Base-by-base conservation (phyloP, 2,329 filamentous ascomycete genomes). In the Pseudofabraea citricarpa region DNA sequence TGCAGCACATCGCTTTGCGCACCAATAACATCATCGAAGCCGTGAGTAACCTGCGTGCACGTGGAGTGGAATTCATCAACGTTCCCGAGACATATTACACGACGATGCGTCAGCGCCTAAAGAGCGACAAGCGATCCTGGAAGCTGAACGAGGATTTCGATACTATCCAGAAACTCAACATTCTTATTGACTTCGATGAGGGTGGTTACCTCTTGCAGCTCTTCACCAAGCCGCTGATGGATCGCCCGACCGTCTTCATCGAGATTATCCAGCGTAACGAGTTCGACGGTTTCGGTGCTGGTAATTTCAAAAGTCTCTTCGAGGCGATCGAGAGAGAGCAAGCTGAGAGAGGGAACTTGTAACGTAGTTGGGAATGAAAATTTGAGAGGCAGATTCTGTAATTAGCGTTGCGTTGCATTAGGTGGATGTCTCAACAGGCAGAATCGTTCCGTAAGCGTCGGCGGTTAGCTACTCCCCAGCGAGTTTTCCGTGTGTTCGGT, bases 321-420 rank as follows among this genome's bases (percentile, higher is more conserved):
- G 90, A 96, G 73, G 90, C 91, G 3, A 94, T 96, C 63, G 91
- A 96, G 75, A 73, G 90, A 40, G 90, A 96, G 66, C 91, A 96
- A 73, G 89, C 81, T 36, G 73, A 85, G 64, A 74, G 90, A 44
- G 90, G 91, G 1, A 96, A 95, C 61, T 63, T 95, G 66, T 87
- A 66, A 66, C 19, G 20, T 31, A 15, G 27, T n/a, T n/a, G n/a
- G n/a, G n/a, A n/a, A n/a, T n/a, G n/a, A n/a, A n/a, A n/a, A n/a
- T n/a, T n/a, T n/a, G n/a, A n/a, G n/a, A n/a, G n/a, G n/a, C n/a
- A n/a, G n/a, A n/a, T n/a, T n/a, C n/a, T n/a, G n/a, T n/a, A n/a
- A n/a, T n/a, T n/a, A n/a, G n/a, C n/a, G n/a, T n/a, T n/a, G n/a
- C n/a, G n/a, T n/a, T n/a, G n/a, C n/a, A n/a, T n/a, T n/a, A n/a